Evolutionary conservation across 75 land plant species (phyloP).

Genomic region (Pinus albicaulis): DNA sequence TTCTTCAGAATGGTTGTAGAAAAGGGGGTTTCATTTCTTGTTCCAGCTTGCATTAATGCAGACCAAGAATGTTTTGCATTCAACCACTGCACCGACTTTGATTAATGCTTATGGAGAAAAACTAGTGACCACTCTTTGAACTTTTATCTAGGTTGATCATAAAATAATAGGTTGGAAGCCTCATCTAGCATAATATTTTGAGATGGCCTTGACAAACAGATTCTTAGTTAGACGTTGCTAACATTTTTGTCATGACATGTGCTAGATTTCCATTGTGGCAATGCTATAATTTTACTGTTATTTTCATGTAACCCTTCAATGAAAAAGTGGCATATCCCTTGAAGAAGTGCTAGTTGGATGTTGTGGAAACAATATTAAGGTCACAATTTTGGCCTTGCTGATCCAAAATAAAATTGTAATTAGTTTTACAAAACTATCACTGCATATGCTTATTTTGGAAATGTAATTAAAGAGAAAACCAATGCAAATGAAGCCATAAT

Average conservation of each 20-base stretch:
- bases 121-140: neutral
- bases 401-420: too few species aligned
- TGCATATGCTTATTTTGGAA: too few species aligned
- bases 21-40: neutral
- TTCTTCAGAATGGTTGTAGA: neutral
- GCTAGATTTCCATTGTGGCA: neutral
- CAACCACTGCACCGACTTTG: neutral
- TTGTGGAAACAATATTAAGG: too few species aligned
- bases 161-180: too few species aligned
- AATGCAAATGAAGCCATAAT: neutral
- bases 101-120: neutral
- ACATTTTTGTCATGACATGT: neutral
- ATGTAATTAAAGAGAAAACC: too few species aligned
- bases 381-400: too few species aligned
- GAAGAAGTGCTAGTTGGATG: too few species aligned
- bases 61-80: neutral
- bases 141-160: neutral
- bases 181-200: neutral
- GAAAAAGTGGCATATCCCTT: too few species aligned
- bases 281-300: too few species aligned
- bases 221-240: neutral
- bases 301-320: too few species aligned
- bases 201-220: too few species aligned
- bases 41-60: neutral
- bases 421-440: too few species aligned